Evolutionary conservation across 2,329 filamentous ascomycete species (phyloP), one percentile per base, ranked within the genome.

Genomic region (Blastomyces gilchristii): DNA sequence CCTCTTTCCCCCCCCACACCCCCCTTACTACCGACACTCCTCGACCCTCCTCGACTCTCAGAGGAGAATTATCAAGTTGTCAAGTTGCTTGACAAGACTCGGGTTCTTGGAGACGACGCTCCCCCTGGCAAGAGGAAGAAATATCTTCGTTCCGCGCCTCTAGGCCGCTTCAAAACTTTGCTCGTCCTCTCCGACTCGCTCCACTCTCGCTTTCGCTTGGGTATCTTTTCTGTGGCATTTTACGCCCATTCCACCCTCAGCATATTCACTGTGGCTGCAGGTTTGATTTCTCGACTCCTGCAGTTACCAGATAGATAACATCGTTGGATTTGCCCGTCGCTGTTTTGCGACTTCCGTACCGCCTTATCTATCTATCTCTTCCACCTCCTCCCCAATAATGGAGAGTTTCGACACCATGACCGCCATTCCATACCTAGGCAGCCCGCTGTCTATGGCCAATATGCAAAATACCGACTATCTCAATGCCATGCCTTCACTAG

Each of bases 381-480:
- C 60, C 52, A 53, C 54, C 62, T 47, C 54, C 62, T 47, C 25
- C 41, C 34, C 68, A 72, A 72, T 69, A 65, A 80, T 80, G 78
- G 83, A 85, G 70, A 79, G 81, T 73, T 85, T 82, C 75, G 83
- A 85, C 72, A 82, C 81, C 67, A 81, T 82, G 75, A 79, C 81
- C 72, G 79, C 81, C 72, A 85, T 86, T 83, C 82, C 82, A n/a
- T 87, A 85, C 70, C 74, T 85, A 74, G 79, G 81, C 63, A 81
- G 80, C 68, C 81, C 83, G 66, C 77, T 85, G 71, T 79, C 81
- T 62, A 79, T 85, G 65, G 78, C 81, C 58, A 79, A 81, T 71
- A 76, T 82, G 59, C 78, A 80, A 61, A 76, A 76, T 63, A 70
- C 73, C 28, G 77, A 80, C 64, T 80, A 80, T 67, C 75, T 79